A percentile compares a stretch with the other conserved stretches of the same genome.
Evolutionary conservation across 2,329 filamentous ascomycete species (phyloP).

Genomic region (Colletotrichum liaoningense): DNA sequence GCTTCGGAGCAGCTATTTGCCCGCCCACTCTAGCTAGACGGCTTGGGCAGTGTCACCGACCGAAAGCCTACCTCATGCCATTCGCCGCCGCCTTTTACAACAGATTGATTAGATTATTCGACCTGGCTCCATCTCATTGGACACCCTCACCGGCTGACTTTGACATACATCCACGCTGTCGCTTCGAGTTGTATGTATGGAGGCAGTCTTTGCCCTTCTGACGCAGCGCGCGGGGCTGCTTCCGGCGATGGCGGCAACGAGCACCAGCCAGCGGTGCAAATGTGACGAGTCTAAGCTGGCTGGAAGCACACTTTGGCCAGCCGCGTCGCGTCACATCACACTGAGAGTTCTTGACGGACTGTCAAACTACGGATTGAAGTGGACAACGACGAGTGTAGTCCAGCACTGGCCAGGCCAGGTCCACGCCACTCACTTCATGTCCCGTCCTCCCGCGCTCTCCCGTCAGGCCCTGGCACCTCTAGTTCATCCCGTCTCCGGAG

Average conservation of each 20-base stretch:
- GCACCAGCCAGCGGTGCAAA: neutral
- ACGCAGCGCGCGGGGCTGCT: conserved; percentile 4
- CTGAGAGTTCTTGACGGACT: conserved; percentile 17
- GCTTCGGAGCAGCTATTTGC: conserved; percentile 30
- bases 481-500: conserved; percentile 13
- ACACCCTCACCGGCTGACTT: neutral
- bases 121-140: conserved; percentile 12
- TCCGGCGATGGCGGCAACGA: conserved; percentile 18
- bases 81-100: conserved; percentile 24
- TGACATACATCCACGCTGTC: neutral
- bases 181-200: neutral
- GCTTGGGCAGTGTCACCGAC: conserved; percentile 16
- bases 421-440: conserved; percentile 16
- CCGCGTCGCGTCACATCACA: conserved; percentile 13
- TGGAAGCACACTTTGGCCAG: neutral
- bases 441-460: conserved; percentile 14
- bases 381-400: neutral
- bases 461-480: conserved; percentile 14
- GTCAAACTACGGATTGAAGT: neutral
- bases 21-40: conserved; percentile 11
- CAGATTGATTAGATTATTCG: conserved; percentile 36
- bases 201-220: neutral
- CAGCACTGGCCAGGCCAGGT: conserved; percentile 6
- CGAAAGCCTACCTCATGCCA: conserved; percentile 28
- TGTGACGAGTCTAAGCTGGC: conserved; percentile 3